Evolutionary conservation across 305 asterid genomes (phyloP), one percentile per base, ranked within the genome.

Genomic region (Lippia alba): DNA sequence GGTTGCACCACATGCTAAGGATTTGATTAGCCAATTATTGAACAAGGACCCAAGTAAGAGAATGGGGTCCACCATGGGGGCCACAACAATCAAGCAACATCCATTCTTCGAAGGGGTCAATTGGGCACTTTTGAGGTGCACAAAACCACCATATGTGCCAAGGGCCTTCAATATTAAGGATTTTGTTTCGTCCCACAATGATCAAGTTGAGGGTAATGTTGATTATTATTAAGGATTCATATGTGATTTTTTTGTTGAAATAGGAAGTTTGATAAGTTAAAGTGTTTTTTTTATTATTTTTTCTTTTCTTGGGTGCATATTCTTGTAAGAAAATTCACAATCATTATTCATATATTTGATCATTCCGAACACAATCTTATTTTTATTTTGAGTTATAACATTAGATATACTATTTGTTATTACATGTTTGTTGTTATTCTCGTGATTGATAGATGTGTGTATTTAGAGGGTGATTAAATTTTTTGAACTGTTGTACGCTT

Each of bases 41-140:
- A 79, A 69, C 62, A 89, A 87, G 80, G 88, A 87, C 19, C 91
- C 97, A 10, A 74, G 67, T n/a, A 81, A 78, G 86, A 87, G 96
- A 72, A 81, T 89, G 96, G 96, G 96, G 67, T 84, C 92, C 11
- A 79, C 44, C 46, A 76, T 83, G 80, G 97, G 96, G 18, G 96
- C 94, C 4, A 49, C 90, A 4, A 81, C 92, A 30, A 80, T 91
- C 69, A 91, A 89, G 84, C 87, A 79, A 46, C 97, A 87, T 46
- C 77, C 89, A 0, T 91, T 89, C 79, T 91, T 91, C 75, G 74
- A 75, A 66, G 86, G 91, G 77, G 91, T 91, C 48, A 89, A 91
- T 74, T 91, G 97, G 94, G 91, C 96, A 73, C 78, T 89, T 30
- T 81, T 91, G 82, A 85, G 97, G 79, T 79, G 88, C 72, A 82